A percentile compares a stretch with the other conserved stretches of the same genome.
Conservation (phyloP, 345 rosid species). For the Gossypium stocksii region DNA sequence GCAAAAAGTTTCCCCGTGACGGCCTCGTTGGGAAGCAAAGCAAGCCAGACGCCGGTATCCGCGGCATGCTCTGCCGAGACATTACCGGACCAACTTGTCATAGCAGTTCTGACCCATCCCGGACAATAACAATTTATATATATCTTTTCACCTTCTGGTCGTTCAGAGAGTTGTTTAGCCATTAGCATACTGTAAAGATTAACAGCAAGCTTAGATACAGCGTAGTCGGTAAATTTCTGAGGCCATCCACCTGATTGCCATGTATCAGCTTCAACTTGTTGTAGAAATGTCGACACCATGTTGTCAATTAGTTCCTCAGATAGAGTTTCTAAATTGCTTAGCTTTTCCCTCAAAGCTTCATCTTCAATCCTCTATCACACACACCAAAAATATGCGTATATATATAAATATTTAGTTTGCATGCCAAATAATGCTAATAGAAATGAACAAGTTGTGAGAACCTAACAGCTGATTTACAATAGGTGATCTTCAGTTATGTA, state of each 20-base stretch:
- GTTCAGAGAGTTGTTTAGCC: conserved; percentile 52
- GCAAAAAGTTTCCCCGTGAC: conserved; percentile 84
- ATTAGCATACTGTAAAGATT: conserved; percentile 66
- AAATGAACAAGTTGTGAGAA: too few species aligned
- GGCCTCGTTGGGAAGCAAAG: conserved; percentile 72
- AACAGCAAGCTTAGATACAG: conserved; percentile 86
- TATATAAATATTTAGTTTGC: too few species aligned
- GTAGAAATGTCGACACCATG: conserved; percentile 52
- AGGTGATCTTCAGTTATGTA: too few species aligned
- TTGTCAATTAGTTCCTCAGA: conserved; percentile 66
- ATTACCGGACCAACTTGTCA: conserved; percentile 96
- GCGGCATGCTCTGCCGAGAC: conserved; percentile 74
- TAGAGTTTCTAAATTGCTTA: conserved; percentile 48
- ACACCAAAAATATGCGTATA: too few species aligned
- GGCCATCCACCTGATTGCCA: conserved; percentile 97
- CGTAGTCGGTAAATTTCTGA: conserved; percentile 67
- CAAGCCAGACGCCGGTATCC: conserved; percentile 93
- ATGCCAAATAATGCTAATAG: too few species aligned
- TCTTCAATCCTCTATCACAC: conserved; percentile 62
- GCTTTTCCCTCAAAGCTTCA: conserved; percentile 46
- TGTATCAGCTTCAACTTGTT: conserved; percentile 69
- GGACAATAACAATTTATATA: conserved; percentile 88
- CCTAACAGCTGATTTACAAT: too few species aligned
- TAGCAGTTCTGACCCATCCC: conserved; percentile 96
- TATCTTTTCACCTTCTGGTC: conserved; percentile 74